Evolutionary conservation across 495 filamentous ascomycete genomes (phyloP).

Genomic region (Opeltia flavorubescens): DNA sequence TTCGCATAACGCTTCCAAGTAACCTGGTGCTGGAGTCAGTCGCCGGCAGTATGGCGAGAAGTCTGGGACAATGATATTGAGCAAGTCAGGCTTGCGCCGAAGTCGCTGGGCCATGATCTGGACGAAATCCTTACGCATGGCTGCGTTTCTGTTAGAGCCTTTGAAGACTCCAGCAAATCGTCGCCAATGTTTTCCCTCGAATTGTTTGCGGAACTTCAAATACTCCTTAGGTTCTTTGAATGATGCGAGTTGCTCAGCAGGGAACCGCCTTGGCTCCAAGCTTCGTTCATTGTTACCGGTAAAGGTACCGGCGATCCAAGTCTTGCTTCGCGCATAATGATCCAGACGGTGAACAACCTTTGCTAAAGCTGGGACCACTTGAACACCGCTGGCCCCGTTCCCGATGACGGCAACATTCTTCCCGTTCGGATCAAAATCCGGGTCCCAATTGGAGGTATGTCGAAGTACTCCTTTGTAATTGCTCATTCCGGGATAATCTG

Average conservation of each 20-base stretch:
- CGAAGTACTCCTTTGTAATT: slow-evolving; percentile 33
- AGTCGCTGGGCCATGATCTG: slow-evolving; percentile 37
- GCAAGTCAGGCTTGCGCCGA: slow-evolving; percentile 38
- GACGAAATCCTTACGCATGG: slow-evolving; percentile 34
- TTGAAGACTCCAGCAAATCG: slow-evolving; percentile 42
- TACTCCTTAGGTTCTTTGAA: slow-evolving; percentile 37
- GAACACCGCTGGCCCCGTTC: slow-evolving; percentile 43
- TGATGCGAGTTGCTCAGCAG: slow-evolving; percentile 31
- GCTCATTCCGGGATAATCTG: slow-evolving; percentile 35
- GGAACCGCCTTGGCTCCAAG: slow-evolving; percentile 34
- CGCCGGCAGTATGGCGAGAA: slow-evolving; percentile 57
- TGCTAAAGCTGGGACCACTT: slow-evolving; percentile 42
- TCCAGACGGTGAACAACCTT: slow-evolving; percentile 42
- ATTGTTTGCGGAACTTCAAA: slow-evolving; percentile 31
- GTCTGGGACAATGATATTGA: slow-evolving; percentile 42
- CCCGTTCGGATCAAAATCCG: slow-evolving; percentile 29
- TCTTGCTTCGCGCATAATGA: slow-evolving; percentile 51
- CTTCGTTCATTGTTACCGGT: slow-evolving; percentile 25
- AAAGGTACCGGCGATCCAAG: slow-evolving; percentile 53
- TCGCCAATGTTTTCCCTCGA: slow-evolving; percentile 43
- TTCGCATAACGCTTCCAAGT: slow-evolving; percentile 52
- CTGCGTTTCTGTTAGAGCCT: slow-evolving; percentile 35
- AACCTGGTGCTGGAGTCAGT: slow-evolving; percentile 56
- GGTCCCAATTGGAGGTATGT: slow-evolving; percentile 43
- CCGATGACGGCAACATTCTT: slow-evolving; percentile 49